A percentile compares a stretch with the other conserved stretches of the same genome.
Conservation (phyloP, 2,329 filamentous ascomycete genomes). For the Phoma herbarum region DNA sequence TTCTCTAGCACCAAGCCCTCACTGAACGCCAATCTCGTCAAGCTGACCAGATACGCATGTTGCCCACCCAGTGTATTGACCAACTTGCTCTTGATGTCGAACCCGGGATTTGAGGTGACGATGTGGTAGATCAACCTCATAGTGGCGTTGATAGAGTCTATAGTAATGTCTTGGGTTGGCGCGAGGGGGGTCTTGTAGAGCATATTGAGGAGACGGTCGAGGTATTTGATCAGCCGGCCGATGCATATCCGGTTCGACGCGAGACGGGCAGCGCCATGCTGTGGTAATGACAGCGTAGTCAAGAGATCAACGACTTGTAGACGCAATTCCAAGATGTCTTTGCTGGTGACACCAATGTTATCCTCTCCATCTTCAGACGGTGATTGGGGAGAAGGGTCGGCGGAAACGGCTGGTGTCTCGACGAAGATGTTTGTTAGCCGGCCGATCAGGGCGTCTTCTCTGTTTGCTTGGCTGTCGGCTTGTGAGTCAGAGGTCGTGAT, state of each 20-base stretch:
- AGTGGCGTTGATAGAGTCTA: conserved; percentile 65
- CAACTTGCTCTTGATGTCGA: conserved; percentile 76
- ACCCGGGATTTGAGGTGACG: conserved; percentile 67
- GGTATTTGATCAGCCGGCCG: conserved; percentile 76
- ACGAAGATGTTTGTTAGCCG: conserved; percentile 70
- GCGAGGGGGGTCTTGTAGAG: conserved; percentile 58
- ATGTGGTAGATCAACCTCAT: conserved; percentile 70
- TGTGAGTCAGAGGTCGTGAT: conserved; percentile 60
- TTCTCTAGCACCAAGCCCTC: conserved; percentile 81
- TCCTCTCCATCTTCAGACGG: not conserved
- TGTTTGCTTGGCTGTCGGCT: conserved; percentile 44
- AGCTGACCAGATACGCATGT: conserved; percentile 81
- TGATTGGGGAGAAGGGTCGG: conserved; percentile 21
- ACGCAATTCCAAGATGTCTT: conserved; percentile 57
- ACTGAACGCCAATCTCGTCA: conserved; percentile 86
- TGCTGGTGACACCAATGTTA: conserved; percentile 17
- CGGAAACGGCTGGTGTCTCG: conserved; percentile 56
- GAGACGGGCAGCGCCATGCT: conserved; percentile 70
- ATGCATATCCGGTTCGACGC: conserved; percentile 74
- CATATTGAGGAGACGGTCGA: conserved; percentile 74
- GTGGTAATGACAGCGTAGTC: conserved; percentile 66
- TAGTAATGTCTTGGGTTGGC: conserved; percentile 52
- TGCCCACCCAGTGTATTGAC: conserved; percentile 73
- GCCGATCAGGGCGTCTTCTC: conserved; percentile 64
- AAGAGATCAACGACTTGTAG: conserved; percentile 58